Evolutionary conservation across 140 eudicot species (phyloP).

Genomic region (Cichorium intybus): DNA sequence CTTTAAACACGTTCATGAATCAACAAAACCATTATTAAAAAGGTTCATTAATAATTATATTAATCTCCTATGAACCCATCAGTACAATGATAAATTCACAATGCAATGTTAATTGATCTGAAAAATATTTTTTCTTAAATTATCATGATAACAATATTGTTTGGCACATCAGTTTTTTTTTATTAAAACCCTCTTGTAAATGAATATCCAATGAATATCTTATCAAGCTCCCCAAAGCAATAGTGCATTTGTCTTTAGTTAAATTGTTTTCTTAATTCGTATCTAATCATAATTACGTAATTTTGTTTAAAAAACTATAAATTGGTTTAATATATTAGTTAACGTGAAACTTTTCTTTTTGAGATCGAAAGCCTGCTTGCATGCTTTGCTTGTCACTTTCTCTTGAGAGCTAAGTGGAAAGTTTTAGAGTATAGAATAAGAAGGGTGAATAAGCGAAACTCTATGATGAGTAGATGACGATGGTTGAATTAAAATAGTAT

Average conservation of each 20-base stretch:
- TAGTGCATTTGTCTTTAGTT: neutral
- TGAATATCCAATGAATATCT: too few species aligned
- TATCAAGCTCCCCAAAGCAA: neutral
- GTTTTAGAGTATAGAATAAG: neutral
- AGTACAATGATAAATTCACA: too few species aligned
- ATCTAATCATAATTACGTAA: too few species aligned
- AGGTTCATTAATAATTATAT: neutral
- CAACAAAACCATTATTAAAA: neutral
- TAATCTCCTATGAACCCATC: too few species aligned
- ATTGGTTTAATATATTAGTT: neutral
- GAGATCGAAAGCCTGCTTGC: neutral
- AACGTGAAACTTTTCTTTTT: neutral
- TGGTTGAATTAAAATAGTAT: neutral
- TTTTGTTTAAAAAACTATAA: neutral
- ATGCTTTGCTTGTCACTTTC: slow-evolving; percentile 11
- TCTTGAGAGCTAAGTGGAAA: slow-evolving; percentile 7
- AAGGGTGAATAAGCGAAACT: slow-evolving; percentile 8
- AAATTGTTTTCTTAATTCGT: too few species aligned
- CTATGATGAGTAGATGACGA: slow-evolving; percentile 18
- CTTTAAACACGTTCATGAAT: slow-evolving; percentile 19
- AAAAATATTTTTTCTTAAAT: too few species aligned
- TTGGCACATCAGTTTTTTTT: too few species aligned
- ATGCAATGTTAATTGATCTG: too few species aligned
- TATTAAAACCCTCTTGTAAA: too few species aligned
- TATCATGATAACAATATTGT: too few species aligned